These are phyloP conservation scores for Pseudozyma hubeiensis DNA, from an alignment of 1,284 basidiomycete species.

Conservation along the genomic window DNA sequence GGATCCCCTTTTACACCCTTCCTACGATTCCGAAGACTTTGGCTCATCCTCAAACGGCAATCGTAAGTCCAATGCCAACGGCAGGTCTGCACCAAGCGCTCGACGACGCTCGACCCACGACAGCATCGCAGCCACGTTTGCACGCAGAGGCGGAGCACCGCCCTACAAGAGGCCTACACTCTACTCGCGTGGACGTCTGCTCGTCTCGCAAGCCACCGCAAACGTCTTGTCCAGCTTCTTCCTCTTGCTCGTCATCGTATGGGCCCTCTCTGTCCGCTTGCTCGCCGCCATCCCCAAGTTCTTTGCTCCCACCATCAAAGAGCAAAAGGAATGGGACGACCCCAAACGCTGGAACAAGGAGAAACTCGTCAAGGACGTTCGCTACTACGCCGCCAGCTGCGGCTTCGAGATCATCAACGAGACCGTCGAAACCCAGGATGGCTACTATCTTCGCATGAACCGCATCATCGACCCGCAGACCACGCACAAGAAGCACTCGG, in stretches of 20 bases:
- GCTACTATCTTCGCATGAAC: constrained; percentile 74
- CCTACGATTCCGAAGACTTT: constrained; percentile 20
- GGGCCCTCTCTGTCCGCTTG: constrained; percentile 66
- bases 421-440: constrained; percentile 75
- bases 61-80: constrained; percentile 10
- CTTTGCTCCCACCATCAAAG: constrained; percentile 20
- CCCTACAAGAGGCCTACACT: constrained; percentile 55
- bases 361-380: constrained; percentile 73
- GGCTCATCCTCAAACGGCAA: constrained; percentile 6
- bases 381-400: constrained; percentile 73
- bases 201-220: constrained; percentile 71
- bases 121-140: constrained; percentile 42
- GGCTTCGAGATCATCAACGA: constrained; percentile 75
- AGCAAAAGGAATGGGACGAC: constrained; percentile 72
- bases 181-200: constrained; percentile 62
- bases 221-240: constrained; percentile 73
- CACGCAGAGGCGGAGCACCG: constrained; percentile 55
- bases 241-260: constrained; percentile 70
- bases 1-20: constrained; percentile 44
- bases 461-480: constrained; percentile 72
- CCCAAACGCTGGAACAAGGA: constrained; percentile 71
- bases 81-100: constrained; percentile 7
- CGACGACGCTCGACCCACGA: constrained; percentile 11
- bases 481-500: constrained; percentile 66
- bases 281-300: constrained; percentile 50